Percentiles rank a stretch among this genome's conserved stretches.
Conservation (phyloP, 2,329 filamentous ascomycete species). For the Achaetomium macrosporum region DNA sequence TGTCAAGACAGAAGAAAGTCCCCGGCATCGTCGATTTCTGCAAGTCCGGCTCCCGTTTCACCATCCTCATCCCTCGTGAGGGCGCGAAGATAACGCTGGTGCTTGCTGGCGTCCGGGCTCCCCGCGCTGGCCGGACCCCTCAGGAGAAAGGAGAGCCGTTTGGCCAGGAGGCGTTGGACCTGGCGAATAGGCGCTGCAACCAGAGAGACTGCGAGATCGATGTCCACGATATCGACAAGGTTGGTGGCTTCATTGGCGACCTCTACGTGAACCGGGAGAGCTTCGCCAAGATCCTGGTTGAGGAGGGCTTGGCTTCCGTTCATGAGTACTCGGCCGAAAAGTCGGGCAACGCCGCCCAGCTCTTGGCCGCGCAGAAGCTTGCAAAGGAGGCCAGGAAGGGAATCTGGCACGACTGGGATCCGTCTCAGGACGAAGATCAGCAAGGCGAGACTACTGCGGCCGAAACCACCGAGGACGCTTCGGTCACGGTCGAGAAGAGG, state of each 20-base stretch:
- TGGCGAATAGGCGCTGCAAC: slow-evolving; percentile 80
- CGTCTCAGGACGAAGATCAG: slow-evolving; percentile 69
- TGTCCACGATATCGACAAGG: slow-evolving; percentile 90
- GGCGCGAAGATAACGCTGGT: slow-evolving; percentile 94
- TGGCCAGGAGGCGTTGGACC: slow-evolving; percentile 87
- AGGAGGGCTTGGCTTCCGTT: slow-evolving; percentile 88
- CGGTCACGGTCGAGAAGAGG: slow-evolving; percentile 58
- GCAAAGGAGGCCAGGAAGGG: slow-evolving; percentile 87
- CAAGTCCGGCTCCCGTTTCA: slow-evolving; percentile 94
- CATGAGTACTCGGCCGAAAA: slow-evolving; percentile 96
- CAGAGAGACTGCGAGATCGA: slow-evolving; percentile 96
- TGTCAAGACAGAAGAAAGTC: slow-evolving; percentile 87
- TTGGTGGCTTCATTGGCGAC: slow-evolving; percentile 93
- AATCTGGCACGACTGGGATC: slow-evolving; percentile 92
- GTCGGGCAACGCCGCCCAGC: slow-evolving; percentile 79
- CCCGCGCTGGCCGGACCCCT: slow-evolving; percentile 68
- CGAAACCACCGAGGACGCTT: slow-evolving; percentile 47
- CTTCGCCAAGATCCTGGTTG: slow-evolving; percentile 86
- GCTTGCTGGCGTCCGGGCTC: slow-evolving; percentile 85
- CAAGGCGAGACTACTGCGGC: slow-evolving; percentile 48
- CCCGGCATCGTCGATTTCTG: slow-evolving; percentile 94
- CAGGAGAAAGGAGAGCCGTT: slow-evolving; percentile 86
- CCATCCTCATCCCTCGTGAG: slow-evolving; percentile 83
- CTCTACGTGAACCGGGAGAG: slow-evolving; percentile 92
- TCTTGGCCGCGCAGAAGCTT: slow-evolving; percentile 78